Evolutionary conservation across 2,329 filamentous ascomycete species (phyloP), one percentile per base, ranked within the genome.

Genomic region (Sarocladium brachiariae): DNA sequence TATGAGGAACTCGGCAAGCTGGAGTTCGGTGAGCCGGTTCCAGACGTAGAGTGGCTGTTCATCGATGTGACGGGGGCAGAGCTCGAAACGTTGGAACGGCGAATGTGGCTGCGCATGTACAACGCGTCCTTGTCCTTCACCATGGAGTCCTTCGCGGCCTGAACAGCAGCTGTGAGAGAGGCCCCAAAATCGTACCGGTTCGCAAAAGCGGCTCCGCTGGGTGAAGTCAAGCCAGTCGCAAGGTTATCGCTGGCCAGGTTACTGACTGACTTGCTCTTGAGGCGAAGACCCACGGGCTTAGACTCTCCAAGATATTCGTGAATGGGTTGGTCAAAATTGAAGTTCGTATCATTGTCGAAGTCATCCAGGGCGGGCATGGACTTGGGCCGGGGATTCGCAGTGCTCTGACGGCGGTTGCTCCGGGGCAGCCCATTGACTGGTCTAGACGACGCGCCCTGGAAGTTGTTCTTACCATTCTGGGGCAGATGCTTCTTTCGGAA

Each of bases 151-250:
- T 88, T 87, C 43, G 86, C 84, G 24, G 81, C 84, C 61, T 85
- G 83, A 63, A 92, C 86, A 11, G 89, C 90, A 49, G 90, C 89
- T 50, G 79, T 84, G 25, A 97, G 77, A 1, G 93, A 97, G n/a
- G 89, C 89, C 54, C 87, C 85, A 66, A 99, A 97, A 70, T 97
- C 92, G 65, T 99, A 99, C 50, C 93, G 86, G 67, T 91, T 91
- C 43, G 89, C 87, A 65, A 97, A 96, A 16, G 85, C 87, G 59
- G 87, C 83, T 23, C 83, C 81, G 56, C 78, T 82, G 1, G 80
- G 78, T 2, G 78, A 69, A 0, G 76, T 65, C 21, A 81, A 63
- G 30, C 73, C 65, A 61, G 73, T 67, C 59, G 77, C 62, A 18
- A 83, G 62, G 57, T 77, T 81, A 56, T 87, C 82, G 50, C 78